A percentile compares a stretch with the other conserved stretches of the same genome.
Evolutionary conservation across 305 asterid species (phyloP).

Genomic region (Fraxinus albicans): DNA sequence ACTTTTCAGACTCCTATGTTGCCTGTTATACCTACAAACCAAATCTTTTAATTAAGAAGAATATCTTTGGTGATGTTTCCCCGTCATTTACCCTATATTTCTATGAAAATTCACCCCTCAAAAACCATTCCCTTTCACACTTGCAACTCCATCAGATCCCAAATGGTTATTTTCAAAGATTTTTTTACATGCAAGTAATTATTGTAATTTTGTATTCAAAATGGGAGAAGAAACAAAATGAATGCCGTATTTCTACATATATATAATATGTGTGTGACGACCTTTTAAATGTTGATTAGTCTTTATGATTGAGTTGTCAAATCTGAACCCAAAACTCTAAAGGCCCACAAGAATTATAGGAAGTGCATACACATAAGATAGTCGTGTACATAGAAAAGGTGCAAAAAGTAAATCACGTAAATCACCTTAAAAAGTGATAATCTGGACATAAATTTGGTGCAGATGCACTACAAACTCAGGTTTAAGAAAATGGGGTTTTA

Average conservation of each 20-base stretch:
- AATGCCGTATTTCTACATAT: neutral
- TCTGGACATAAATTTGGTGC: neutral
- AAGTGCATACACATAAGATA: neutral
- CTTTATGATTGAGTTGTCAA: neutral
- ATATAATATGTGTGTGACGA: neutral
- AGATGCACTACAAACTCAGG: neutral
- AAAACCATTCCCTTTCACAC: neutral
- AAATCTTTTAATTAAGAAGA: conserved; percentile 36
- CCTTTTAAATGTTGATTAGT: neutral
- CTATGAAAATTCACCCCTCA: neutral
- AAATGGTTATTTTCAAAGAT: conserved; percentile 25
- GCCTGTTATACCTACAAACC: conserved; percentile 33
- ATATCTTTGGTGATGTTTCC: conserved; percentile 42
- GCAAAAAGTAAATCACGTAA: neutral
- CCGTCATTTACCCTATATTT: conserved; percentile 10
- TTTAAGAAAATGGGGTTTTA: neutral
- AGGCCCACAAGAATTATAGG: conserved; percentile 24
- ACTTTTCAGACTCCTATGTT: conserved; percentile 41
- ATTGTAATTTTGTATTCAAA: neutral
- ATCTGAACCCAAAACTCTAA: neutral
- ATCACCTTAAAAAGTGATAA: neutral
- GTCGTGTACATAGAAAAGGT: no score
- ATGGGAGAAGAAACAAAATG: conserved; percentile 12
- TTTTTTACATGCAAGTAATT: conserved; percentile 13
- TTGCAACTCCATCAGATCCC: conserved; percentile 23